Conservation (phyloP, 1,284 basidiomycete species). For the Ceratobasidium sp. region DNA sequence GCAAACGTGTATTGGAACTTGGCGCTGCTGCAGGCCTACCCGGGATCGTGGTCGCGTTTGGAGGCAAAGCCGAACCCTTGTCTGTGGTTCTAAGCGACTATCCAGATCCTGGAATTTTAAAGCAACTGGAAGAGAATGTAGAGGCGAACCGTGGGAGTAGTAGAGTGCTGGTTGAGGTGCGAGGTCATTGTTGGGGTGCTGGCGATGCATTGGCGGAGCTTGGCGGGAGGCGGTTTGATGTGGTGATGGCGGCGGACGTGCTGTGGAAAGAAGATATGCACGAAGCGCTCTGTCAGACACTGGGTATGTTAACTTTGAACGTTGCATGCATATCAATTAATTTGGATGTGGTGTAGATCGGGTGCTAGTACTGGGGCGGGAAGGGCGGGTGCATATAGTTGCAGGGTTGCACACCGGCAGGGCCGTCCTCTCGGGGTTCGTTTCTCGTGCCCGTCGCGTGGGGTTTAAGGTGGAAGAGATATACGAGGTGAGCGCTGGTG, state of each 20-base stretch:
- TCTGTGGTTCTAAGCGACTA: conserved; percentile 44
- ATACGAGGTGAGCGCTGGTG: conserved; percentile 23
- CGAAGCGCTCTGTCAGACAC: conserved; percentile 38
- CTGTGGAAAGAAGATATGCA: conserved; percentile 43
- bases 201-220: conserved; percentile 7
- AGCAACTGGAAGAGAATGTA: conserved; percentile 33
- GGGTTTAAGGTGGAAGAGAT: conserved; percentile 2
- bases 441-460: conserved; percentile 1
- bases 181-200: conserved; percentile 42
- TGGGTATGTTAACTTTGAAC: conserved; percentile 16
- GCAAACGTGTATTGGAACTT: conserved; percentile 42
- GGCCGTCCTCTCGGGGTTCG: conserved; percentile 14
- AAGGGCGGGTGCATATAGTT: conserved; percentile 41
- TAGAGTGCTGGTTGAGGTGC: conserved; percentile 24
- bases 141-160: conserved; percentile 4
- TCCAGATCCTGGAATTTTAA: conserved; percentile 42
- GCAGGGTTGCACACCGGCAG: conserved; percentile 42
- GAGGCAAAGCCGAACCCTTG: conserved; percentile 1
- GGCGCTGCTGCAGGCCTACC: conserved; percentile 44
- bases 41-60: conserved; percentile 41
- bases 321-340: background rate
- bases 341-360: conserved; percentile 2
- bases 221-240: conserved; percentile 38
- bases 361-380: background rate
- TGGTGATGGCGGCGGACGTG: conserved; percentile 44